phyloP scores from a whole-genome alignment of 2,329 filamentous ascomycete genomes.

The Calonectria fujianensis region DNA sequence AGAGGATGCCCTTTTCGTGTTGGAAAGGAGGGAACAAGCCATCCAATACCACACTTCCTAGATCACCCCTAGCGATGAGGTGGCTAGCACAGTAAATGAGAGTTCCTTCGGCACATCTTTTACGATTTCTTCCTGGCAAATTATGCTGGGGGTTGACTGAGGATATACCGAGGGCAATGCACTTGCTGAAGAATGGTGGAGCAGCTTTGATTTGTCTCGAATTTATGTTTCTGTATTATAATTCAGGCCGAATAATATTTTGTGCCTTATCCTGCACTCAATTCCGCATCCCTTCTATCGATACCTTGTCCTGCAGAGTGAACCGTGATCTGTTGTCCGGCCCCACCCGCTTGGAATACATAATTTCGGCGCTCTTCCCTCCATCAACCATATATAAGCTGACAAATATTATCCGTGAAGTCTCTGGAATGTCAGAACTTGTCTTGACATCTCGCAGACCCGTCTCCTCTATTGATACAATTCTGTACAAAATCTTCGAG shows the following conservation, averaged over 20 bases:
- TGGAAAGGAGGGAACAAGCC: too few relatives aligned
- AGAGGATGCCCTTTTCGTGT: too few relatives aligned
- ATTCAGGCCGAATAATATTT: background rate
- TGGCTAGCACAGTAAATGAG: too few relatives aligned
- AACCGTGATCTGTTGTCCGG: background rate
- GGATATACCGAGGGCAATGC: too few relatives aligned
- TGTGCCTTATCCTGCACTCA: background rate
- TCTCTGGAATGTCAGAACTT: conserved; percentile 12
- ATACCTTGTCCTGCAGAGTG: background rate
- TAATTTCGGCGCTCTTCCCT: conserved; percentile 3
- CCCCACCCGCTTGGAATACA: background rate
- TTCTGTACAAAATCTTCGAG: conserved; percentile 4
- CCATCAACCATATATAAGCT: background rate
- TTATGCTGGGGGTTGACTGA: too few relatives aligned
- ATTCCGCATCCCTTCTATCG: background rate
- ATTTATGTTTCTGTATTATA: background rate
- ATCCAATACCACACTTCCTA: too few relatives aligned
- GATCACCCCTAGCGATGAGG: too few relatives aligned
- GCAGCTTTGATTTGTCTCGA: background rate
- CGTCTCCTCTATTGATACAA: conserved; percentile 7
- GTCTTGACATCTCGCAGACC: background rate
- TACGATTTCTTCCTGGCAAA: too few relatives aligned
- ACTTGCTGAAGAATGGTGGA: too few relatives aligned
- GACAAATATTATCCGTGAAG: background rate
- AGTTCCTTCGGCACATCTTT: too few relatives aligned